Evolutionary conservation across 768 basidiomycete genomes (phyloP).

Genomic region (Collybiopsis luxurians): DNA sequence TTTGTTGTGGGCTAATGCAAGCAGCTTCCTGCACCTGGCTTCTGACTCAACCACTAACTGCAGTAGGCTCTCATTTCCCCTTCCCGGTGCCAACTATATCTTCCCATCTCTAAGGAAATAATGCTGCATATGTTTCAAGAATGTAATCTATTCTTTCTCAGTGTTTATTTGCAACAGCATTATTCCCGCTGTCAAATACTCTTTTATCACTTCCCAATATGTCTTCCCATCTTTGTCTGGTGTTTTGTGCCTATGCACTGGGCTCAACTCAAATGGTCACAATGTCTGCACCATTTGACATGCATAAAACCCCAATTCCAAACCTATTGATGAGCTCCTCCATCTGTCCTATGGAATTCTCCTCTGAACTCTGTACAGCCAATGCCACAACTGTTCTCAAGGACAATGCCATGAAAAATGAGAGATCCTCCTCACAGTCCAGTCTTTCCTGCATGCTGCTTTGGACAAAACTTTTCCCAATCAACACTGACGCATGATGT

Average conservation of each 20-base stretch:
- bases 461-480: too few species aligned
- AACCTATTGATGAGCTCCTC: neutral
- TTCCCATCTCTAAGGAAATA: neutral
- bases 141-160: neutral
- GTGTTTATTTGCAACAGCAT: neutral
- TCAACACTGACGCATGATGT: too few species aligned
- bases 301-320: neutral
- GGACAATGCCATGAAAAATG: too few species aligned
- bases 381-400: too few species aligned
- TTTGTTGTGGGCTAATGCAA: conserved; percentile 23
- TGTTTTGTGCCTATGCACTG: neutral
- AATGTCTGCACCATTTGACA: neutral
- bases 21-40: conserved; percentile 9
- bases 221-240: neutral
- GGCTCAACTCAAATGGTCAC: too few species aligned
- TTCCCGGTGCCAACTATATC: neutral
- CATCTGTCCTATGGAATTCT: neutral
- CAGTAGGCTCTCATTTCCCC: conserved; percentile 9
- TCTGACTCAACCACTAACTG: conserved; percentile 20
- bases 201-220: neutral
- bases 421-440: too few species aligned
- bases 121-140: neutral
- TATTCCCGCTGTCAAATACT: neutral
- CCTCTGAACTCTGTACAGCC: neutral
- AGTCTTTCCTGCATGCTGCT: too few species aligned